Base-by-base conservation (phyloP, 1,284 basidiomycete species). In the Ceratobasidium sp. region DNA sequence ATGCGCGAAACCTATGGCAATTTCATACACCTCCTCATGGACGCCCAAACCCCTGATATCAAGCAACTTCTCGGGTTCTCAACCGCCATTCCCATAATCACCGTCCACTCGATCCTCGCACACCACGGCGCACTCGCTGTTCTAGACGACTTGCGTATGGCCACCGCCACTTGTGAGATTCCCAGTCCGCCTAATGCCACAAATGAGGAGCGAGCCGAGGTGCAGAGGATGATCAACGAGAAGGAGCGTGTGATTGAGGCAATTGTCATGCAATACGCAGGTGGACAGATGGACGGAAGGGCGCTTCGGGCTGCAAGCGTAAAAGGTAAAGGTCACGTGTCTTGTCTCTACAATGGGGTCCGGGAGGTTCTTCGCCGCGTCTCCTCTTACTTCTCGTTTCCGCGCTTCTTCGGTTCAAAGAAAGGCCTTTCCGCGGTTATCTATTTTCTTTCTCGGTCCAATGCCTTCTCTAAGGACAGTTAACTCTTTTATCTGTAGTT, bases 1-100 rank as follows among this genome's bases (percentile, higher is more conserved):
- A 95, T 95, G 94, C 89, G 94, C n/a, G 91, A 92, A 23, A 95
- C 93, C 2, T 95, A 95, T 80, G 94, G 94, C 23, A 95, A 95
- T 82, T 86, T 95, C 73, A 92, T 95, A 51, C 95, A 95, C 84
- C 85, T 95, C 15, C 42, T 82, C 12, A 80, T 94, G 93, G 94
- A 95, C 83, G 94, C 93, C 80, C 94, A 94, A 87, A 88, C 89
- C 20, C 87, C 90, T 0, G 93, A 94, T 82, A 92, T 95, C 63
- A 90, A 91, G 83, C 92, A 95, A 60, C 87, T 94, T 78, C 87
- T 95, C 56, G 89, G 87, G 80, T 95, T 95, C 85, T 90, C 90
- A 0, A 94, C 93, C 81, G 91, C 95, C 3, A 87, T 87, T 79
- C 89, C 94, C 7, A 93, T 95, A 84, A 90, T 89, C 82, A 93